phyloP scores from a whole-genome alignment of 106 monocot species.

The Iris macrosiphon region DNA sequence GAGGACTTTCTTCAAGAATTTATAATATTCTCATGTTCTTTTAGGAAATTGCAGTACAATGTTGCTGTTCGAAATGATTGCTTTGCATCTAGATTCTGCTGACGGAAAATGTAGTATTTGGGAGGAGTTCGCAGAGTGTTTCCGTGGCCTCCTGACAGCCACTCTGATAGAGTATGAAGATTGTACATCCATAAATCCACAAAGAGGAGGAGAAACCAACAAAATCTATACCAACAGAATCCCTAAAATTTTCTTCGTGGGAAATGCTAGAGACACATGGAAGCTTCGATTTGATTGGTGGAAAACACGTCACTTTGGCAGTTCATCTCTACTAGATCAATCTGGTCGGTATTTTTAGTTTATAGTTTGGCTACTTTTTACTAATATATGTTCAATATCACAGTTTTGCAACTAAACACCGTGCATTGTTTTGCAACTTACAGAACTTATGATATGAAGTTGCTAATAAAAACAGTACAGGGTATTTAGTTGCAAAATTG shows the following conservation, averaged over 20 bases:
- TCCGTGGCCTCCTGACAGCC: slow-evolving; percentile 27
- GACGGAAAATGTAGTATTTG: slow-evolving; percentile 38
- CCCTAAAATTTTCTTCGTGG: slow-evolving; percentile 15
- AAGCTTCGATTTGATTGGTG: slow-evolving; percentile 58
- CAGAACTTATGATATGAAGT: neutral
- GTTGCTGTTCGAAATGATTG: slow-evolving; percentile 48
- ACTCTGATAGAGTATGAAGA: slow-evolving; percentile 31
- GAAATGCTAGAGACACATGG: slow-evolving; percentile 29
- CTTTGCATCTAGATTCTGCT: slow-evolving; percentile 53
- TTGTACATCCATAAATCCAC: slow-evolving; percentile 24
- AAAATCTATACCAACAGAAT: slow-evolving; percentile 7
- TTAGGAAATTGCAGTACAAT: slow-evolving; percentile 44
- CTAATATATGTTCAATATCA: no score
- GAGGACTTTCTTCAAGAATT: no score
- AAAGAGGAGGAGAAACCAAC: neutral
- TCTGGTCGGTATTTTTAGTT: slow-evolving; percentile 46
- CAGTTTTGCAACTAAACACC: no score
- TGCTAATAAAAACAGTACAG: neutral
- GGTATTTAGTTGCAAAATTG: neutral
- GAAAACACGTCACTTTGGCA: slow-evolving; percentile 50
- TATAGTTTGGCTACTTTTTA: no score
- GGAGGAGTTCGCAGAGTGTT: slow-evolving; percentile 58
- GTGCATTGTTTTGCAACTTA: neutral
- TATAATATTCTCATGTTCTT: slow-evolving; percentile 1
- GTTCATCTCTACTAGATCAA: slow-evolving; percentile 23